Conservation (phyloP, 1,139 yeast genomes). For the Kodamaea suecica region DNA sequence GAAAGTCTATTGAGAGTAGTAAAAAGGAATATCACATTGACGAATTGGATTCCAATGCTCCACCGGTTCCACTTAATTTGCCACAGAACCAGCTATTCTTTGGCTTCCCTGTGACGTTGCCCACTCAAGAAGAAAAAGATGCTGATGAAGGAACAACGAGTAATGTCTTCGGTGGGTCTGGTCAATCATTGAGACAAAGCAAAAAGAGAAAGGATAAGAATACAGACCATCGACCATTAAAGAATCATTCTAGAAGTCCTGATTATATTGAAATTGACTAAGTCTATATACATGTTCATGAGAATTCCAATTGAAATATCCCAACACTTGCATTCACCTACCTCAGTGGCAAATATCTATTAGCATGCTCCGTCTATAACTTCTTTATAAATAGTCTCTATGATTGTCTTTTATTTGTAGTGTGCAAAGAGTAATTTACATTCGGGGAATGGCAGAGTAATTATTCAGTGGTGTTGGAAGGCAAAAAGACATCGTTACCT, state of each 20-base stretch:
- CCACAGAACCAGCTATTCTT: slow-evolving; percentile 89
- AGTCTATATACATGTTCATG: no score
- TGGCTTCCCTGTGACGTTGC: slow-evolving; percentile 87
- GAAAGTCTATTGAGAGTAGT: slow-evolving; percentile 41
- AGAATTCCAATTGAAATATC: no score
- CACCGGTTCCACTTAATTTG: slow-evolving; percentile 67
- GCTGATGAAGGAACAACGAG: slow-evolving; percentile 25
- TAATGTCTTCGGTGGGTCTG: slow-evolving; percentile 54
- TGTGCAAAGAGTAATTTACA: slow-evolving; percentile 4
- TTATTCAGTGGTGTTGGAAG: slow-evolving; percentile 28
- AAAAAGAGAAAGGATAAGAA: slow-evolving; percentile 67
- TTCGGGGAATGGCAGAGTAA: no score
- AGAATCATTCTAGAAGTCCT: slow-evolving; percentile 59
- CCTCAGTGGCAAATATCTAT: no score
- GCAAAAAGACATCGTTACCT: slow-evolving; percentile 51
- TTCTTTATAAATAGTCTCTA: no score
- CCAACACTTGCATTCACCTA: no score
- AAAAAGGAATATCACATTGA: slow-evolving; percentile 26
- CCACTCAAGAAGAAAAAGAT: slow-evolving; percentile 46
- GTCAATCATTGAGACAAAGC: slow-evolving; percentile 69
- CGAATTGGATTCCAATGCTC: slow-evolving; percentile 50
- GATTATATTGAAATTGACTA: slow-evolving; percentile 79
- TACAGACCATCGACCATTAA: slow-evolving; percentile 42
- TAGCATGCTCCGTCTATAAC: no score
- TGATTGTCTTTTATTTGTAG: neutral